Evolutionary conservation across 2,329 filamentous ascomycete species (phyloP).

Genomic region (Aspergillus aculeatus): DNA sequence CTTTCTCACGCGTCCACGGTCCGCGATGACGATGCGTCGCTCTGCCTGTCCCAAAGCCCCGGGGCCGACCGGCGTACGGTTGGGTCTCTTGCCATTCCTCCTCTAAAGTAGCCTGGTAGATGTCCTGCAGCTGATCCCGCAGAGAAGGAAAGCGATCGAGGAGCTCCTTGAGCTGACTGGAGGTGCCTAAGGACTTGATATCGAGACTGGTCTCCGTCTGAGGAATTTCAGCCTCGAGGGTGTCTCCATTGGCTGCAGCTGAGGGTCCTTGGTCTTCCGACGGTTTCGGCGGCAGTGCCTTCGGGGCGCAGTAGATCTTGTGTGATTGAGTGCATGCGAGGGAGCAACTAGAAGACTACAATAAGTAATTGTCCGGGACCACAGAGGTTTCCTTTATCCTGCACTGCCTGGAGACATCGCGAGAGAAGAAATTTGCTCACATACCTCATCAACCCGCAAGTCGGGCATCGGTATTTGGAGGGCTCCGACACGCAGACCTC

Average conservation of each 20-base stretch:
- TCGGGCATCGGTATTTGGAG: constrained; percentile 42
- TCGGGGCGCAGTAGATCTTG: constrained; percentile 44
- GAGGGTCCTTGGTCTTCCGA: background rate
- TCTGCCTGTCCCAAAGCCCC: constrained; percentile 29
- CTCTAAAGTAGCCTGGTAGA: constrained; percentile 42
- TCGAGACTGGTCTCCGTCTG: constrained; percentile 9
- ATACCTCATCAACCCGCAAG: constrained; percentile 41
- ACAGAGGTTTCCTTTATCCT: background rate
- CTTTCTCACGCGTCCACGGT: constrained; percentile 44
- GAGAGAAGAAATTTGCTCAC: background rate
- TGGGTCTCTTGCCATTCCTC: constrained; percentile 42
- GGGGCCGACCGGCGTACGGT: constrained; percentile 20
- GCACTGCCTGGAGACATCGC: background rate
- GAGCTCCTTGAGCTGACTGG: constrained; percentile 37
- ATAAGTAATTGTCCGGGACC: background rate
- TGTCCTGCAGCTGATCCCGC: constrained; percentile 41
- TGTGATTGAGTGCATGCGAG: constrained; percentile 47
- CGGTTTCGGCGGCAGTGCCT: constrained; percentile 18
- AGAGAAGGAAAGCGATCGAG: constrained; percentile 41
- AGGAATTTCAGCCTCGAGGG: constrained; percentile 5
- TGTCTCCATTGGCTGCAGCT: constrained; percentile 2
- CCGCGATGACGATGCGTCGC: constrained; percentile 31
- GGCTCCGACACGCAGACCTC: constrained; percentile 39
- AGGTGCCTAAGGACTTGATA: constrained; percentile 24
- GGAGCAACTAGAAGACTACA: constrained; percentile 40